Base-by-base conservation (phyloP, 371 early-diverging fungal species). In the Apophysomyces elegans region DNA sequence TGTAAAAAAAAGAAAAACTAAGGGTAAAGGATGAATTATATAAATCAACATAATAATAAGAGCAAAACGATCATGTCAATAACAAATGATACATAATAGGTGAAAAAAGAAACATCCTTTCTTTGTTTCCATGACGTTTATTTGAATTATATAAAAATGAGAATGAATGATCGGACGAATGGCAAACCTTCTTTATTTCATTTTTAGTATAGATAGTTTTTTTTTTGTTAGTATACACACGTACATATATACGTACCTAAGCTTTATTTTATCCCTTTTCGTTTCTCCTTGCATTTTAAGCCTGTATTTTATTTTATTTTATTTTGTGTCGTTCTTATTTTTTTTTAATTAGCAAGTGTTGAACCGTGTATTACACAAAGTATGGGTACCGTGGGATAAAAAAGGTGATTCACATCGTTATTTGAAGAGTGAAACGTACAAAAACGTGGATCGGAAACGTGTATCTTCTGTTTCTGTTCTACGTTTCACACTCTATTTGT, bases 281-380 rank as follows among this genome's bases (percentile, higher is more conserved):
- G 39, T 16, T 39, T n/a, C 16, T 41, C 39, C 43, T 32, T 60
- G 60, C 60, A 39, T 60, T 13, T 60, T 26, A 26, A 32, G 32
- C 37, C 32, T 26, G 32, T 58, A 7, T 32, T n/a, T 14, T 58
- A 35, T 18, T 58, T 58, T 21, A 12, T 58, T 32, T 36, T 36
- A 11, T 58, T 58, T 58, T 58, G 32, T 26, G 32, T 26, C 32
- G 32, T 26, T 26, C 32, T 26, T 26, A 36, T 39, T 37, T 60
- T 60, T 60, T 60, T 59, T 59, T 60, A 39, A 39, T 39, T 60
- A 50, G 54, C 54, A 50, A 50, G 21, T 50, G 54, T 26, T 50
- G 16, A 50, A 50, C 54, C 54, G 54, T 50, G 54, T 50, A 50
- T 21, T 26, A 50, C 7, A 16, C 21, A n/a, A 50, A 21, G 9